Percentiles rank a stretch among this genome's conserved stretches.
Evolutionary conservation across 169 alveolate genomes (phyloP).

Genomic region (Toxoplasma gondii): DNA sequence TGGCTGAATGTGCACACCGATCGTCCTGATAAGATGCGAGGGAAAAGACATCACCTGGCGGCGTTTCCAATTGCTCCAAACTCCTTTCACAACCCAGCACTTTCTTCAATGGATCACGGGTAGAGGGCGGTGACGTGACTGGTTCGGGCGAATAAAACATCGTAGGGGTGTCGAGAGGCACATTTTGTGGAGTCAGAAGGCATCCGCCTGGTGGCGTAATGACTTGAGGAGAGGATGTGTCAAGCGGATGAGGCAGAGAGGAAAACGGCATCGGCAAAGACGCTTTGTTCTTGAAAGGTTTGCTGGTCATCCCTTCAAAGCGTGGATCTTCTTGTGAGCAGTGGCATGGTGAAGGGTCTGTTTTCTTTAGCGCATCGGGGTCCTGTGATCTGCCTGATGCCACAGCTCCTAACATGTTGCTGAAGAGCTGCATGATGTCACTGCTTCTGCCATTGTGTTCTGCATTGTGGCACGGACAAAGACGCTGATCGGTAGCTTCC

Average conservation of each 20-base stretch:
- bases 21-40: neutral
- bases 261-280: neutral
- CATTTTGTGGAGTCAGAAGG: too few species aligned
- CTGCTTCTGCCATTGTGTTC: neutral
- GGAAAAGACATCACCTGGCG: neutral
- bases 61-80: neutral
- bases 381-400: neutral
- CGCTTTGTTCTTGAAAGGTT: neutral
- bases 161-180: neutral
- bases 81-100: neutral
- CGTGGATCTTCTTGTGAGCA: neutral
- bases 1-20: neutral
- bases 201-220: neutral
- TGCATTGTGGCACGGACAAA: neutral
- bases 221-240: neutral
- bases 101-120: neutral
- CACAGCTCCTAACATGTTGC: neutral
- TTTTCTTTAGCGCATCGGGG: neutral
- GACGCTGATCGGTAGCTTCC: neutral
- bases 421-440: neutral
- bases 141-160: neutral
- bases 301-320: neutral
- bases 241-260: neutral
- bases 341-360: neutral
- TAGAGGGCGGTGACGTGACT: neutral